These are phyloP conservation scores for Geoglossum glabrum DNA, from an alignment of 495 filamentous ascomycete species.

Conservation along the genomic window DNA sequence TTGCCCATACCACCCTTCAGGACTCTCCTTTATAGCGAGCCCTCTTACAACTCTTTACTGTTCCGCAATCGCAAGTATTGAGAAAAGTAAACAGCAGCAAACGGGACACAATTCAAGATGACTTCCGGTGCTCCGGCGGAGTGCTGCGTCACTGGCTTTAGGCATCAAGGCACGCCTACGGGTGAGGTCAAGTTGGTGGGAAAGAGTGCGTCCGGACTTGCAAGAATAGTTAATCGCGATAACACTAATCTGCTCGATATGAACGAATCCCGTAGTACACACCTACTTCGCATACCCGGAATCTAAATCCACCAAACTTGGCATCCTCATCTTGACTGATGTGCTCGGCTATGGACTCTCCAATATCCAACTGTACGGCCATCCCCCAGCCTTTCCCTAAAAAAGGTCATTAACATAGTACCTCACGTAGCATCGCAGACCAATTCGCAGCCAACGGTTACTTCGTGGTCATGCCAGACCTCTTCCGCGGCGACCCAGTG, in stretches of 20 bases:
- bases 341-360: conserved; percentile 12
- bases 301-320: conserved; percentile 20
- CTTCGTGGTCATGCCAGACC: conserved; percentile 52
- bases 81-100: background rate
- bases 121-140: conserved; percentile 22
- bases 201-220: conserved; percentile 16
- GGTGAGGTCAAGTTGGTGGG: conserved; percentile 23
- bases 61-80: too few species aligned
- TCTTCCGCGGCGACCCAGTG: conserved; percentile 54
- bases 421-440: conserved; percentile 34
- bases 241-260: too few species aligned
- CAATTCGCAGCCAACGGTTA: conserved; percentile 70
- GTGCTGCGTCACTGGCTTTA: conserved; percentile 25
- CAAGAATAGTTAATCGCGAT: too few species aligned
- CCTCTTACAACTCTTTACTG: too few species aligned
- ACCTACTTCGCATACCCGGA: conserved; percentile 25
- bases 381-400: background rate
- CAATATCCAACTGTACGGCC: conserved; percentile 46
- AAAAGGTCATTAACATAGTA: background rate
- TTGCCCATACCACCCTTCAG: too few species aligned
- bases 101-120: conserved; percentile 12
- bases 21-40: too few species aligned
- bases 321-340: conserved; percentile 21
- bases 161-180: conserved; percentile 22
- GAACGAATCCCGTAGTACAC: too few species aligned